Conservation (phyloP, 192 early-diverging fungal species). For the Umbelopsis sp. region DNA sequence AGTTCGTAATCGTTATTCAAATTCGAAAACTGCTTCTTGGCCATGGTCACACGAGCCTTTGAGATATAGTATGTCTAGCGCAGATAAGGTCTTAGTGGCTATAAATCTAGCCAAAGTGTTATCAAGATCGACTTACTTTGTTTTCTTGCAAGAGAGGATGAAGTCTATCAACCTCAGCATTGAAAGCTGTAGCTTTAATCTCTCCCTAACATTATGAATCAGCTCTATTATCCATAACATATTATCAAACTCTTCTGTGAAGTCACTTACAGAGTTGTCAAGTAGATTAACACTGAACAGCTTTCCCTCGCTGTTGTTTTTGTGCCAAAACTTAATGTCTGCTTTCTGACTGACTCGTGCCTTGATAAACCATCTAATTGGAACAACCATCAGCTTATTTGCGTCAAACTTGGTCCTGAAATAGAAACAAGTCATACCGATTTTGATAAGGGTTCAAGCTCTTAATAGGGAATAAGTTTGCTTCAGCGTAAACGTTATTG, state of each 20-base stretch:
- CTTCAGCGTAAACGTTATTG: conserved; percentile 20
- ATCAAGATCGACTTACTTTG: conserved; percentile 43
- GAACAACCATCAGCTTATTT: background rate
- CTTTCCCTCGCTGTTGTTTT: conserved; percentile 75
- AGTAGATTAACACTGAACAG: conserved; percentile 88
- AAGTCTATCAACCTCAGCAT: conserved; percentile 78
- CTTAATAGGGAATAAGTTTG: conserved; percentile 42
- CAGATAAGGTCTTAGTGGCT: too few relatives aligned
- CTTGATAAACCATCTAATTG: conserved; percentile 86
- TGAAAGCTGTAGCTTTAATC: conserved; percentile 95
- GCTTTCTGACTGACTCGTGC: conserved; percentile 88
- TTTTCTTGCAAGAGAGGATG: conserved; percentile 80
- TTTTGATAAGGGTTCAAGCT: conserved; percentile 88
- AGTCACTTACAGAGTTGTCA: conserved; percentile 77
- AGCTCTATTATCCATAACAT: background rate
- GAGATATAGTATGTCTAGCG: conserved; percentile 77
- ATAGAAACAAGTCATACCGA: conserved; percentile 47
- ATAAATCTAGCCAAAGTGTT: background rate
- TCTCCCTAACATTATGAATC: conserved; percentile 63
- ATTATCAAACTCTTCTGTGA: background rate
- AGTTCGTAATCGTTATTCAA: conserved; percentile 94
- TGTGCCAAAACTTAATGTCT: conserved; percentile 80
- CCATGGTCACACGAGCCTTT: conserved; percentile 78
- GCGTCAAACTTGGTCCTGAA: background rate
- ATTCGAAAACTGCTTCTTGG: conserved; percentile 81